Base-by-base conservation (phyloP, 768 basidiomycete species). In the Paxillus ammoniavirescens region DNA sequence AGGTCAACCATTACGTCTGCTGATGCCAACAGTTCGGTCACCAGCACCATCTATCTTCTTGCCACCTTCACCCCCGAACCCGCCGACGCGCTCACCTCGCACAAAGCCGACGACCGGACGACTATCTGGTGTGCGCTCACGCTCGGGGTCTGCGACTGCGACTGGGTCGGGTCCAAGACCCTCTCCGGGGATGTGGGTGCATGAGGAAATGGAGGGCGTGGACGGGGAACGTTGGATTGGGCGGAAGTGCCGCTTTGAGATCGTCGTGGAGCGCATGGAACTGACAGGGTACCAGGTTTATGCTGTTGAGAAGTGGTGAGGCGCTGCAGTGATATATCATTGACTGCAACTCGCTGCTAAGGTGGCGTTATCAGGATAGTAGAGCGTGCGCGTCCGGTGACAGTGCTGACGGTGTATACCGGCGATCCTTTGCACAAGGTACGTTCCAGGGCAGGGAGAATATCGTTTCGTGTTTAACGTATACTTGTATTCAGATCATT, bases 261-360 rank as follows among this genome's bases (percentile, higher is more conserved):
- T 82, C 51, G 75, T 76, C 8, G 72, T 78, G 36, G 75, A 80
- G 33, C 68, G 71, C 15, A 60, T 84, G 43, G 71, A 82, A 42
- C 63, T 71, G 46, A 56, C 74, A 17, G 85, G 86, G 1, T 91
- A 84, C 70, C 91, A 92, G 71, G 76, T 93, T 52, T 93, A 92
- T 65, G 91, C 89, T 0, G 91, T 93, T 8, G 87, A 93, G 75
- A 88, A 88, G 68, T 93, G 91, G 89, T 83, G 57, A 63, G 53
- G 71, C 35, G 35, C 13, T 35, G 35, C 10, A 35, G n/a, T 50
- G 28, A 10, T 14, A 17, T 48, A n/a, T 23, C n/a, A n/a, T 12
- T 50, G 31, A 17, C 3, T 44, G n/a, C 15, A 3, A n/a, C 30
- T 45, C 8, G 38, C 18, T 51, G 41, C 30, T 50, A 36, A 52